Evolutionary conservation across 768 basidiomycete genomes (phyloP).

Genomic region (Kwoniella dendrophila): DNA sequence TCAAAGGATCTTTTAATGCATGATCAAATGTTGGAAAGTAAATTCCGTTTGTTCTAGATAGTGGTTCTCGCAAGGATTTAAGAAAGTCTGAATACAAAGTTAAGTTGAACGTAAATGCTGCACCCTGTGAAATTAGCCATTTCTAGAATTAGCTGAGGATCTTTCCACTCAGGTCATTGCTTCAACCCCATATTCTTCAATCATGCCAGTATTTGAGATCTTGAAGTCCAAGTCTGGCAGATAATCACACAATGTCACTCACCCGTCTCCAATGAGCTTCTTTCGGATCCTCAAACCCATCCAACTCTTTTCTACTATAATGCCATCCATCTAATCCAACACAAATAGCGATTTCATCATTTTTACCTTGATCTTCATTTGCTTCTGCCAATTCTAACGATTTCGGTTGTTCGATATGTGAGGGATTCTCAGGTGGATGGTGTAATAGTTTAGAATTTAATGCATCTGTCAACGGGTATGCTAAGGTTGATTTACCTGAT

Average conservation of each 20-base stretch:
- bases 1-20: slow-evolving; percentile 78
- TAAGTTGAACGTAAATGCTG: slow-evolving; percentile 88
- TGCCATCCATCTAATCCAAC: slow-evolving; percentile 94
- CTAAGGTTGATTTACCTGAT: slow-evolving; percentile 80
- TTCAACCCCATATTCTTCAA: not conserved
- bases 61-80: slow-evolving; percentile 61
- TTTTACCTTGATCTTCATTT: not conserved
- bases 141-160: not conserved
- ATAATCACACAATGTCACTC: slow-evolving; percentile 10
- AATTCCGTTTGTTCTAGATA: slow-evolving; percentile 34
- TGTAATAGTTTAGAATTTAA: slow-evolving; percentile 61
- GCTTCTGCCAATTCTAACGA: not conserved
- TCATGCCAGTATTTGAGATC: not conserved
- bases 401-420: slow-evolving; percentile 10
- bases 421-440: slow-evolving; percentile 17
- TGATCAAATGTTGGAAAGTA: slow-evolving; percentile 85
- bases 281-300: slow-evolving; percentile 65
- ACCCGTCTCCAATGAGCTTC: slow-evolving; percentile 73
- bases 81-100: slow-evolving; percentile 72
- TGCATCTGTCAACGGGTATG: slow-evolving; percentile 63
- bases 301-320: slow-evolving; percentile 74
- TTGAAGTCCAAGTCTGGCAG: not conserved
- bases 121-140: slow-evolving; percentile 59
- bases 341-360: slow-evolving; percentile 61
- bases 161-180: not conserved